Evolutionary conservation across 192 early-diverging fungal species (phyloP).

Genomic region (Mortierella alpina): DNA sequence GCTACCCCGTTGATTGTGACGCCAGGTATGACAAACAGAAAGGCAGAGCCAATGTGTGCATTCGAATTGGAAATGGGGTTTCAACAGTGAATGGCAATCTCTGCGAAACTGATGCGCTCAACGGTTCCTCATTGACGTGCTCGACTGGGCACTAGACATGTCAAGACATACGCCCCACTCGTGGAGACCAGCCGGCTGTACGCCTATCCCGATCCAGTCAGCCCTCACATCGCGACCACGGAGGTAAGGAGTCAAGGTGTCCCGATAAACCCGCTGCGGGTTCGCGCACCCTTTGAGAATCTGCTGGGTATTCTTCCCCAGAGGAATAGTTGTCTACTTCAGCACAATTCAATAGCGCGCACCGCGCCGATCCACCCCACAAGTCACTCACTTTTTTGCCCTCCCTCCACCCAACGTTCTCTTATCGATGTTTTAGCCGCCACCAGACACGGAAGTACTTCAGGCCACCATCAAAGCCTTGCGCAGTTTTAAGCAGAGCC

Average conservation of each 20-base stretch:
- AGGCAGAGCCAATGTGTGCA: not conserved
- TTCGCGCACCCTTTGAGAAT: too few relatives aligned
- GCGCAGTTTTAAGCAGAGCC: conserved; percentile 33
- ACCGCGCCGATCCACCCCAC: not conserved
- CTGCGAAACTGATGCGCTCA: not conserved
- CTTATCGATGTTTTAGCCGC: conserved; percentile 38
- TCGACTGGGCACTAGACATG: conserved; percentile 58
- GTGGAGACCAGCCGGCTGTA: conserved; percentile 64
- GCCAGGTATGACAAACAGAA: conserved; percentile 54
- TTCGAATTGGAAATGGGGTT: not conserved
- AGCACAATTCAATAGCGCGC: not conserved
- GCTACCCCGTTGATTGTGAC: conserved; percentile 82
- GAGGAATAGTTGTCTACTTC: conserved; percentile 1
- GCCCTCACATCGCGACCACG: conserved; percentile 76
- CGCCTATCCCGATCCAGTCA: conserved; percentile 78
- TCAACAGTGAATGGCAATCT: not conserved
- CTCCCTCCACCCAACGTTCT: not conserved
- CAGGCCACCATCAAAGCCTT: conserved; percentile 54
- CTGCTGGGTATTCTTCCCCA: not conserved
- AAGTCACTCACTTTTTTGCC: not conserved
- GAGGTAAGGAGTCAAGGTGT: conserved; percentile 35
- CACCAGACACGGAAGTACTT: conserved; percentile 58
- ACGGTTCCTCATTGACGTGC: conserved; percentile 1
- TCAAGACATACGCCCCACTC: conserved; percentile 58
- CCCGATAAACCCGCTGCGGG: too few relatives aligned